Percentiles rank a stretch among this genome's conserved stretches.
Evolutionary conservation across 2,329 filamentous ascomycete genomes (phyloP).

Genomic region (Apiospora sp.): DNA sequence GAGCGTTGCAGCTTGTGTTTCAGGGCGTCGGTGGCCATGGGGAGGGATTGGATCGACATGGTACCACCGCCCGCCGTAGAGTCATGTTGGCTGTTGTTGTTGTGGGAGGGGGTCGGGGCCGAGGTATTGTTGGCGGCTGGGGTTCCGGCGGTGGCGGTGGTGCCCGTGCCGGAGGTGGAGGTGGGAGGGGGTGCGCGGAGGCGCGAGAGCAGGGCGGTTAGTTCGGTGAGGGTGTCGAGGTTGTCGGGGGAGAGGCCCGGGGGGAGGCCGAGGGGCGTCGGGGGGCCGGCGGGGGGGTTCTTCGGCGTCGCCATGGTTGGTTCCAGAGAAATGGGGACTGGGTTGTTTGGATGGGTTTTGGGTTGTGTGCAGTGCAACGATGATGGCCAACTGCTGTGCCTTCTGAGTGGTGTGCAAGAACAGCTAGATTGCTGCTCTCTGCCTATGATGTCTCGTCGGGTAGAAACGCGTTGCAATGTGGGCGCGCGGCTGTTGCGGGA

Average conservation of each 20-base stretch:
- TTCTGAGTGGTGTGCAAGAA: too few species aligned
- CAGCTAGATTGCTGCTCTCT: not conserved
- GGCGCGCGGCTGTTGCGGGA: constrained; percentile 5
- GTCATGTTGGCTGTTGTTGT: constrained; percentile 34
- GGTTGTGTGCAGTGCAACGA: not conserved
- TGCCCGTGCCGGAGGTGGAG: constrained; percentile 44
- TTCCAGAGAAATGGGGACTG: not conserved
- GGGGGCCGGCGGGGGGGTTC: constrained; percentile 12
- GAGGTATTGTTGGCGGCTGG: constrained; percentile 37
- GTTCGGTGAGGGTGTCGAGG: constrained; percentile 85
- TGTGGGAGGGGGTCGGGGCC: constrained; percentile 30
- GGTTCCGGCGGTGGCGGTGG: constrained; percentile 42
- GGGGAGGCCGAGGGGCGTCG: constrained; percentile 44
- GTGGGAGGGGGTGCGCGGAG: constrained; percentile 60
- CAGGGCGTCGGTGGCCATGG: constrained; percentile 77
- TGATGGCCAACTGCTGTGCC: not conserved
- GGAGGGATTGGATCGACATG: constrained; percentile 74
- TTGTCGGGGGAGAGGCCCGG: constrained; percentile 78
- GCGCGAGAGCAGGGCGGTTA: constrained; percentile 79
- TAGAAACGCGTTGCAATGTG: not conserved
- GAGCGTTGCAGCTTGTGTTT: constrained; percentile 87
- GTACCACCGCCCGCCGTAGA: constrained; percentile 35
- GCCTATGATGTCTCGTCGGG: not conserved
- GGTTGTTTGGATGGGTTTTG: not conserved
- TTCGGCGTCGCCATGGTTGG: constrained; percentile 5